phyloP scores from a whole-genome alignment of 257 asterid genomes.

The Cordia subcordata region DNA sequence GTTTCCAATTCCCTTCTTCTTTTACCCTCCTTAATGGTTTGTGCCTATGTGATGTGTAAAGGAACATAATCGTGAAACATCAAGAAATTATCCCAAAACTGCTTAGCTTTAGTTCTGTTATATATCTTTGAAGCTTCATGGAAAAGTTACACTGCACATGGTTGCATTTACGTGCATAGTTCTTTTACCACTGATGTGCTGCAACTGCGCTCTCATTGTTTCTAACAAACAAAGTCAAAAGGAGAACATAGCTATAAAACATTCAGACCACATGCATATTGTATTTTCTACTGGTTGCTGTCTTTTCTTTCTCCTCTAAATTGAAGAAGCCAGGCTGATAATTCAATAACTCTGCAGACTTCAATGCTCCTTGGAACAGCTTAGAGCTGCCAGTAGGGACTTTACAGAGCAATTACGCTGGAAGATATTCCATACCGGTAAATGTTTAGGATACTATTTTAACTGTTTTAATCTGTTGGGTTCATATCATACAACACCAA shows the following conservation, averaged over 20 bases:
- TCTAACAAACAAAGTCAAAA: background rate
- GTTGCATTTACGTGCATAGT: no score
- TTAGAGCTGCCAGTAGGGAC: slow-evolving; percentile 68
- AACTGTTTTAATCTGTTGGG: background rate
- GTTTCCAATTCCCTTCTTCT: no score
- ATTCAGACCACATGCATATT: background rate
- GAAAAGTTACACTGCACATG: no score
- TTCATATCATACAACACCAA: background rate
- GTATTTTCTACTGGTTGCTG: background rate
- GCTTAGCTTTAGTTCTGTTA: no score
- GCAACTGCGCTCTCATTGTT: no score
- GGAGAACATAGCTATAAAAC: background rate
- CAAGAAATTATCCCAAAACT: no score
- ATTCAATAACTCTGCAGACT: slow-evolving; percentile 38
- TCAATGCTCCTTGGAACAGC: slow-evolving; percentile 95
- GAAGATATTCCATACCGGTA: slow-evolving; percentile 64
- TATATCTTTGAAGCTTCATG: no score
- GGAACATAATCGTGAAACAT: no score
- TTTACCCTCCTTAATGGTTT: no score
- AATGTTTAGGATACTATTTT: background rate
- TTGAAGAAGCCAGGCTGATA: slow-evolving; percentile 6
- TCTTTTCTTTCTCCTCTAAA: background rate
- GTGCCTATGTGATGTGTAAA: no score
- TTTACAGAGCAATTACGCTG: slow-evolving; percentile 43
- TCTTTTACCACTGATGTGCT: no score